Conservation (phyloP, 2,329 filamentous ascomycete genomes). For the Colletotrichum sojae region DNA sequence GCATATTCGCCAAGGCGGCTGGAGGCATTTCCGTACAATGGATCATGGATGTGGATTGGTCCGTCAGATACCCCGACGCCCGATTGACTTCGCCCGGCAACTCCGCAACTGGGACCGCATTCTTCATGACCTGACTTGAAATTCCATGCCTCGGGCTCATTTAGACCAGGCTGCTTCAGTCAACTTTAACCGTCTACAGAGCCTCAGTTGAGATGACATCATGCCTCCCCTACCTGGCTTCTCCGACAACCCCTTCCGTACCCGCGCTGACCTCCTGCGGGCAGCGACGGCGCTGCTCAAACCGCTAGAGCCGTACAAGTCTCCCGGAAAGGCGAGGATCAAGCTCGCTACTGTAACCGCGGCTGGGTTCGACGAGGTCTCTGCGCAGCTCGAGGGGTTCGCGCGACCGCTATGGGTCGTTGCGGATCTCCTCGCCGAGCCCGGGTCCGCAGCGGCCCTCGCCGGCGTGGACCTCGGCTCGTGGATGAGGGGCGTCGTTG, state of each 20-base stretch:
- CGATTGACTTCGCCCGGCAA: slow-evolving; percentile 11
- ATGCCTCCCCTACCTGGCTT: slow-evolving; percentile 50
- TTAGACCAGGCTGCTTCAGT: no score
- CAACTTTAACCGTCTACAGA: no score
- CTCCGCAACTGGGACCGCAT: background rate
- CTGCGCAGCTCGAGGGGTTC: slow-evolving; percentile 55
- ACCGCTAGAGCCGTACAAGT: slow-evolving; percentile 48
- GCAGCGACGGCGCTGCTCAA: slow-evolving; percentile 47
- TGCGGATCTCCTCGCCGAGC: slow-evolving; percentile 56
- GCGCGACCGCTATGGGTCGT: slow-evolving; percentile 47
- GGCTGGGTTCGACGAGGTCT: slow-evolving; percentile 52
- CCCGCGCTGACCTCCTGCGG: slow-evolving; percentile 47
- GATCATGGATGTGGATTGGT: background rate
- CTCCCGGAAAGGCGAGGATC: slow-evolving; percentile 47
- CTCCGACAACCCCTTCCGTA: slow-evolving; percentile 50
- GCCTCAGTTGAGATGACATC: background rate
- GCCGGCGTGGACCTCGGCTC: slow-evolving; percentile 28
- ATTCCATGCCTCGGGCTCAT: no score
- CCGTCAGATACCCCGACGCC: slow-evolving; percentile 15
- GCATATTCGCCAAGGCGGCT: background rate
- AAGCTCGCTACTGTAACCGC: slow-evolving; percentile 48
- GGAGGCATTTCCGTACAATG: background rate
- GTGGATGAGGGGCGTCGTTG: slow-evolving; percentile 43
- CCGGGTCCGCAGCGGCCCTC: background rate
- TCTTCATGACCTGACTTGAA: no score